phyloP scores from a whole-genome alignment of 352 stramenopile species.

The Globisporangium yorkense region DNA sequence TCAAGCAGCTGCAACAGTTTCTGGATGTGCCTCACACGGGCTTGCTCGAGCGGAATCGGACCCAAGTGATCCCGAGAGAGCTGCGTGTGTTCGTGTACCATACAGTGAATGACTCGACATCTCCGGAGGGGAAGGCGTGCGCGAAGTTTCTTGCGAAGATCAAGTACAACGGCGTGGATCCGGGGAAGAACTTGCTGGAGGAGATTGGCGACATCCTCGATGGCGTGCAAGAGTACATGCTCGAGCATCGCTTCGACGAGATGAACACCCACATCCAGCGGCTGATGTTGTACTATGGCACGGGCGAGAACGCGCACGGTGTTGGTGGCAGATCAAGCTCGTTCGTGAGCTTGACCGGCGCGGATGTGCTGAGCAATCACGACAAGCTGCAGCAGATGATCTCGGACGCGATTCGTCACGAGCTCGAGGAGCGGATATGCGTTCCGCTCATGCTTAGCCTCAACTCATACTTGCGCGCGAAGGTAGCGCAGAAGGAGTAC shows the following conservation, averaged over 20 bases:
- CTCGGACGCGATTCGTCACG: slow-evolving; percentile 77
- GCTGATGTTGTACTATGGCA: slow-evolving; percentile 41
- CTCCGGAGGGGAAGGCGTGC: slow-evolving; percentile 74
- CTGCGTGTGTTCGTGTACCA: slow-evolving; percentile 80
- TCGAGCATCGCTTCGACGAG: slow-evolving; percentile 77
- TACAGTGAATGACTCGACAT: slow-evolving; percentile 69
- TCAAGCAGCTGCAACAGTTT: slow-evolving; percentile 81
- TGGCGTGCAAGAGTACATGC: slow-evolving; percentile 82
- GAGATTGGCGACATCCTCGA: slow-evolving; percentile 77
- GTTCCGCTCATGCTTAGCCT: slow-evolving; percentile 67
- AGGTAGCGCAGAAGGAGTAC: slow-evolving; percentile 64
- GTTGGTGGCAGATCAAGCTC: slow-evolving; percentile 43
- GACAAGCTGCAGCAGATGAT: slow-evolving; percentile 73
- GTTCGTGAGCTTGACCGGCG: slow-evolving; percentile 56
- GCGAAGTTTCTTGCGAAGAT: slow-evolving; percentile 68
- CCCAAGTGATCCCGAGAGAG: slow-evolving; percentile 67
- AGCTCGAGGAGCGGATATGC: slow-evolving; percentile 78
- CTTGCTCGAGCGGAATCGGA: slow-evolving; percentile 70
- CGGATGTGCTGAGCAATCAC: slow-evolving; percentile 57
- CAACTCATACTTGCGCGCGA: slow-evolving; percentile 32
- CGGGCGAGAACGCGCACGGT: slow-evolving; percentile 9
- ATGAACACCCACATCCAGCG: slow-evolving; percentile 63
- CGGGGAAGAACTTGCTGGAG: slow-evolving; percentile 54
- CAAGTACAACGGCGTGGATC: slow-evolving; percentile 32
- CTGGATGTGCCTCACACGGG: slow-evolving; percentile 66